Conservation (phyloP, 2,329 filamentous ascomycete genomes). For the Hyphodiscus sp. region DNA sequence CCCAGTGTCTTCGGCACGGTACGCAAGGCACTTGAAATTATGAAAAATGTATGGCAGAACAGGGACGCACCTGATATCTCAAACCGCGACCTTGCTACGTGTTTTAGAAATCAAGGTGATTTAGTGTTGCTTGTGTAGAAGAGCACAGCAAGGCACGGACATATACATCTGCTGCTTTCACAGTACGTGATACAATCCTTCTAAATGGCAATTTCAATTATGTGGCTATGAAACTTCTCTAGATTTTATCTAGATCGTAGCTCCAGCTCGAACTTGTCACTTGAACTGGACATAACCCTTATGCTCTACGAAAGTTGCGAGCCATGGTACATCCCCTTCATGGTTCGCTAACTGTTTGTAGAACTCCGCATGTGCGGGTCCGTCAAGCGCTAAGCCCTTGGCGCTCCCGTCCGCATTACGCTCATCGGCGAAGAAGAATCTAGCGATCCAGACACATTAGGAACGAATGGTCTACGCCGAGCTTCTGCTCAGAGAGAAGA, state of each 20-base stretch:
- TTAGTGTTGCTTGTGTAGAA: slow-evolving; percentile 28
- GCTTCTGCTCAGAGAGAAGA: background rate
- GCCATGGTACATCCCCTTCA: slow-evolving; percentile 17
- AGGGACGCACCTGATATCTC: slow-evolving; percentile 9
- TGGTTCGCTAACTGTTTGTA: slow-evolving; percentile 16
- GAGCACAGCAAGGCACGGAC: background rate
- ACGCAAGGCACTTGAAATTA: slow-evolving; percentile 21
- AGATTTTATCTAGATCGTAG: slow-evolving; percentile 5
- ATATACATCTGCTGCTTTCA: slow-evolving; percentile 2
- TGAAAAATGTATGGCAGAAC: slow-evolving; percentile 20
- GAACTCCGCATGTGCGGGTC: slow-evolving; percentile 18
- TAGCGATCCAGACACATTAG: slow-evolving; percentile 5
- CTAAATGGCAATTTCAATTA: slow-evolving; percentile 4
- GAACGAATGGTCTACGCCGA: slow-evolving; percentile 2
- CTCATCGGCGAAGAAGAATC: slow-evolving; percentile 23
- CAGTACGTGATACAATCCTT: slow-evolving; percentile 1
- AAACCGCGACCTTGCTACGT: slow-evolving; percentile 26
- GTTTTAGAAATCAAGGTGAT: slow-evolving; percentile 27
- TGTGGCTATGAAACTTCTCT: slow-evolving; percentile 6
- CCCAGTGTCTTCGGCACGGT: slow-evolving; percentile 29
- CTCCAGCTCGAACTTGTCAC: slow-evolving; percentile 7
- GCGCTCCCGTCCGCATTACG: slow-evolving; percentile 12
- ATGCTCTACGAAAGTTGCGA: slow-evolving; percentile 20
- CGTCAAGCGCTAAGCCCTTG: slow-evolving; percentile 14
- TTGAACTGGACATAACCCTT: slow-evolving; percentile 22